Base-by-base conservation (phyloP, 805 yeast species). In the Saturnispora hagleri region DNA sequence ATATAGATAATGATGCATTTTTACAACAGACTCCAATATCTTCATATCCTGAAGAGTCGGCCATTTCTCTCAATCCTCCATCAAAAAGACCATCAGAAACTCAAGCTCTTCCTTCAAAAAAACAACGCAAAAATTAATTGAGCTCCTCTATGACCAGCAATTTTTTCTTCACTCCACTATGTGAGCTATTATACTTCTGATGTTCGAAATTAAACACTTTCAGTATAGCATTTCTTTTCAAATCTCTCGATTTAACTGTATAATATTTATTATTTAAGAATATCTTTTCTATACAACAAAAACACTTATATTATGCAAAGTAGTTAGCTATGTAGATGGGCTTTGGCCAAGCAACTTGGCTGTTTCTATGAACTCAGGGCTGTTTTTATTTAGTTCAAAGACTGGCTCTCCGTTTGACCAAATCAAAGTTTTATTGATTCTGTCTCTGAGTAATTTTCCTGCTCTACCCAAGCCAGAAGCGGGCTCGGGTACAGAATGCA, bases 401-500 rank as follows among this genome's bases (percentile, higher is more conserved):
- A 50, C 45, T 18, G 62, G 53, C 15, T 38, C 42, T 9, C 41
- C 43, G 5, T 45, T 46, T 5, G 17, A 17, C 68, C 68, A 64
- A 15, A 50, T 48, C 13, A 64, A 48, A n/a, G 46, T 42, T 2
- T 42, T 46, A 20, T 55, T 48, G 33, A 64, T 46, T 22, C 47
- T 43, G 9, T 53, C 53, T 5, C 54, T 52, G 31, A 58, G 53
- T 4, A 47, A 31, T 12, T 45, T 33, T 41, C 58, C 64, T 3
- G 54, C 34, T 7, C 47, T 46, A 2, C 53, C 51, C 34, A 51
- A 49, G 4, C 38, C 47, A 5, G 54, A 20, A 12, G 60, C 55
- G 40, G 59, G 53, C n/a, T 52, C 51, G 3, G 34, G 27, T 10
- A 61, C 17, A 4, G 64, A 60, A 47, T 65, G 61, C 7, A 60